Base-by-base conservation (phyloP, 306 rosid species). In the Inga oerstediana region DNA sequence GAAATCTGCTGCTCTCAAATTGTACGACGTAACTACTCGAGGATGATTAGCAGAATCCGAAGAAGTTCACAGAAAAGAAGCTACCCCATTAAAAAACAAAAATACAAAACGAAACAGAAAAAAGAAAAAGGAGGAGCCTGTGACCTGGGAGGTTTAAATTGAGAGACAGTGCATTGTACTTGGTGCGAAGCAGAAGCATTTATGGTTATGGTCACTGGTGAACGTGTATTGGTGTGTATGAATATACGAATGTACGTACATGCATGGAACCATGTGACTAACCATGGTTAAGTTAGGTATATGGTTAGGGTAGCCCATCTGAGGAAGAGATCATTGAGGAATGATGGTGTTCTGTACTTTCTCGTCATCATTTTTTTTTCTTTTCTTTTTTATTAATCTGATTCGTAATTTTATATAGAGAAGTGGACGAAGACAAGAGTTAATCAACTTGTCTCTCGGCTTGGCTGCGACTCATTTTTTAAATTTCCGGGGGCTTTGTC, bases 301-400 rank as follows among this genome's bases (percentile, higher is more conserved):
- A 74, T 51, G 90, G 92, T 90, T 83, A 89, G 84, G 74, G 74
- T 64, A 69, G 73, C 88, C 85, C 84, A 86, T 77, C 87, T 84
- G 88, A 88, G 79, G 86, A 88, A 83, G 81, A 82, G 83, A 93
- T 93, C 93, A 96, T 96, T 96, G 93, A 87, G 93, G 86, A 92
- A 93, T 96, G 94, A 96, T 96, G 92, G 84, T 79, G 93, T 91
- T 88, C 76, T 89, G 93, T 93, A 91, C 93, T 93, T 85, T 65
- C 71, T 79, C 72, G 48, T 79, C 62, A 75, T 80, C 58, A 39
- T 52, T 6, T 4, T 54, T 54, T 19, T 4, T 14, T 17, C 81
- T 79, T 76, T 80, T 84, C 45, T 70, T 62, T 64, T 35, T 27
- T 7, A 35, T 79, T 39, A 67, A 67, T 39, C 10, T 17, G 54